These are phyloP conservation scores for Trypanosoma conorhini DNA, from an alignment of 208 protist species.

Conservation along the genomic window DNA sequence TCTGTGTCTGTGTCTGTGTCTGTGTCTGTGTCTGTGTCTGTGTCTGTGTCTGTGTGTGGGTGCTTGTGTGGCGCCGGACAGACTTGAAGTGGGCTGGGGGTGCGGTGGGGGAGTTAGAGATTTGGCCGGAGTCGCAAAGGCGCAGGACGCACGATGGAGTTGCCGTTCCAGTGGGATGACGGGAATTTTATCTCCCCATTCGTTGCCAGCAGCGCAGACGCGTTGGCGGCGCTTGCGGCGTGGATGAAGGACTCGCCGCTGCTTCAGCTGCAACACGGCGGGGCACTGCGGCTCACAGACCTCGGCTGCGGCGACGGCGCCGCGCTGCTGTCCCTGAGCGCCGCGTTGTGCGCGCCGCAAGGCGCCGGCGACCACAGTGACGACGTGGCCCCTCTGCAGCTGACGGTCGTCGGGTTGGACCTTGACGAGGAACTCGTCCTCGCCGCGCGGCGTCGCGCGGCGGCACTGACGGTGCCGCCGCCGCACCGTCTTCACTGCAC, in stretches of 20 bases:
- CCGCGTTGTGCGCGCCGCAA: conserved; percentile 31
- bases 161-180: conserved; percentile 86
- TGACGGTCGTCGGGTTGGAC: conserved; percentile 49
- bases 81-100: no score
- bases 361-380: conserved; percentile 10
- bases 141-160: conserved; percentile 27
- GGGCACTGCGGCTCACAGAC: conserved; percentile 46
- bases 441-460: conserved; percentile 20
- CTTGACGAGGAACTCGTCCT: conserved; percentile 61
- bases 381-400: conserved; percentile 5
- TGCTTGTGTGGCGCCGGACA: no score
- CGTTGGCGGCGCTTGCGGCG: conserved; percentile 36
- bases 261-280: conserved; percentile 28
- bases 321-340: conserved; percentile 37
- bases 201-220: conserved; percentile 40
- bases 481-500: conserved; percentile 30
- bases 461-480: conserved; percentile 7
- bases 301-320: conserved; percentile 73
- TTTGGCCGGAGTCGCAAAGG: background rate
- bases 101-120: no score
- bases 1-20: no score
- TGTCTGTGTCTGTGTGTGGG: no score
- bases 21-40: no score
- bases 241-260: conserved; percentile 30
- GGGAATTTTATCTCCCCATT: conserved; percentile 75